These are phyloP conservation scores for Conticribra weissflogii DNA, from an alignment of 108 stramenopile genomes.

Conservation along the genomic window DNA sequence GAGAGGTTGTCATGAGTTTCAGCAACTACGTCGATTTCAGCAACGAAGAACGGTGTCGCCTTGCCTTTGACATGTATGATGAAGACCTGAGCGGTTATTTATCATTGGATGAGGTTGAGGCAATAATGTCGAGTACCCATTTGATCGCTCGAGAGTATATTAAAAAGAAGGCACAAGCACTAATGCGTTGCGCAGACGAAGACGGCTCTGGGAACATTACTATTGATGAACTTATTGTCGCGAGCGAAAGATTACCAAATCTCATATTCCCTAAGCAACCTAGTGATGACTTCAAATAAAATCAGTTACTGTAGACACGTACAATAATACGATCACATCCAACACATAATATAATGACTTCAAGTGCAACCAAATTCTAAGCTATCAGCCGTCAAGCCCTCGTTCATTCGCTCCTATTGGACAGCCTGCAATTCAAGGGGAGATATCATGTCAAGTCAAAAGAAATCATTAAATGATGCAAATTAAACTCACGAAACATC, in stretches of 20 bases:
- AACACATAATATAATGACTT: too few species aligned
- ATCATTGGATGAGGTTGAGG: slow-evolving; percentile 52
- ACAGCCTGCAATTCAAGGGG: neutral
- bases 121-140: slow-evolving; percentile 66
- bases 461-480: neutral
- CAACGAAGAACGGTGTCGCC: slow-evolving; percentile 53
- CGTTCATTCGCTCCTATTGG: neutral
- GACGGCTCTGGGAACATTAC: slow-evolving; percentile 63
- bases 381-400: too few species aligned
- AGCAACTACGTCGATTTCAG: slow-evolving; percentile 65
- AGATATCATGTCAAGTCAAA: neutral
- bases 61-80: slow-evolving; percentile 80
- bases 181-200: slow-evolving; percentile 72
- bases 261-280: slow-evolving; percentile 58
- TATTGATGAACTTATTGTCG: slow-evolving; percentile 64
- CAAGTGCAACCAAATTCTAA: too few species aligned
- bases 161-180: slow-evolving; percentile 63
- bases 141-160: slow-evolving; percentile 49
- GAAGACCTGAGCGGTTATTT: slow-evolving; percentile 65
- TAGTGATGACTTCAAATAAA: neutral
- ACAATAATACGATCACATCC: too few species aligned
- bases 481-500: neutral
- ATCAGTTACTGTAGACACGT: too few species aligned
- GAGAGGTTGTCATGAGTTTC: slow-evolving; percentile 70
- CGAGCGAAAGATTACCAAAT: slow-evolving; percentile 69